Evolutionary conservation across 129 eudicot genomes (phyloP).

Genomic region (Flaveria robusta): DNA sequence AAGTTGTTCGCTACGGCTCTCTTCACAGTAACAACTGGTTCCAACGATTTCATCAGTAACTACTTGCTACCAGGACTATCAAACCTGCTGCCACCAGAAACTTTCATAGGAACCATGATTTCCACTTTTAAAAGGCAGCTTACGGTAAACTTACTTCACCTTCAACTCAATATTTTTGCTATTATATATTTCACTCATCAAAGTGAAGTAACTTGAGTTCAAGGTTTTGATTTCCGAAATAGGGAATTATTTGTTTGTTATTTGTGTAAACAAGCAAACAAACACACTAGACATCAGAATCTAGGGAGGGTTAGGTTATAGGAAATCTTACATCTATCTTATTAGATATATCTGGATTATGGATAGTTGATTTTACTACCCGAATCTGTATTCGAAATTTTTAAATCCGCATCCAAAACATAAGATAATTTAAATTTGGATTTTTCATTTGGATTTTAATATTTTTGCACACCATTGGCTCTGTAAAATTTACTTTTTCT

Average conservation of each 20-base stretch:
- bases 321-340: too few relatives aligned
- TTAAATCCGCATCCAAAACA: too few relatives aligned
- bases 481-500: too few relatives aligned
- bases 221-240: not conserved
- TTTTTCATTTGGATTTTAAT: too few relatives aligned
- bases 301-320: too few relatives aligned
- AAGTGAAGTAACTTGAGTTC: not conserved
- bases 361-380: too few relatives aligned
- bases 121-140: conserved; percentile 35
- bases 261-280: too few relatives aligned
- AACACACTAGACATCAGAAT: too few relatives aligned
- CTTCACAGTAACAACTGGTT: conserved; percentile 62
- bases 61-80: conserved; percentile 55
- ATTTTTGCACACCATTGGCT: too few relatives aligned
- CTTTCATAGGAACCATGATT: conserved; percentile 53
- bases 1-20: conserved; percentile 49
- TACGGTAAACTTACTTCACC: conserved; percentile 19
- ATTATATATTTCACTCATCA: not conserved
- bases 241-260: not conserved
- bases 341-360: too few relatives aligned
- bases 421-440: too few relatives aligned
- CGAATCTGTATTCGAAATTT: too few relatives aligned
- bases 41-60: conserved; percentile 81
- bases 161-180: not conserved
- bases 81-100: conserved; percentile 39